phyloP scores from a whole-genome alignment of 495 filamentous ascomycete genomes.

The Saxophila tyrrhenica region DNA sequence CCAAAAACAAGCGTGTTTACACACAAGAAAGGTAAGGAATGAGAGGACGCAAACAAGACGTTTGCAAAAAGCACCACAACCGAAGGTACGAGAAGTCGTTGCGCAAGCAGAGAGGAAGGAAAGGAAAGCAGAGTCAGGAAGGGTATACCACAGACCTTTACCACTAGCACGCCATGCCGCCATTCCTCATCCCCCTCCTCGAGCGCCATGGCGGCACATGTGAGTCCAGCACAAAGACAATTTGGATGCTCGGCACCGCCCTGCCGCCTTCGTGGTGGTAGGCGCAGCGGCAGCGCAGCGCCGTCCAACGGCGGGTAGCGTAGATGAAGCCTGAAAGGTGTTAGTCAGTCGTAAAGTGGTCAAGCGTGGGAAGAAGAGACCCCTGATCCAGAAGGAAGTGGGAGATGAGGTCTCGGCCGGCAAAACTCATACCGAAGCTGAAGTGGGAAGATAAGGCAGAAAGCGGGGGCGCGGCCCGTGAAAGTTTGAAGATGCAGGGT shows the following conservation, averaged over 20 bases:
- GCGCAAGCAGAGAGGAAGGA: neutral
- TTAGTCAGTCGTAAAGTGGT: neutral
- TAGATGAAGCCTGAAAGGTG: neutral
- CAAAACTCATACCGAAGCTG: neutral
- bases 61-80: neutral
- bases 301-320: neutral
- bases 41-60: neutral
- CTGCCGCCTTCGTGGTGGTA: neutral
- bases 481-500: neutral
- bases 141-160: neutral
- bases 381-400: too few species aligned
- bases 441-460: neutral
- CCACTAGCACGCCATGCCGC: neutral
- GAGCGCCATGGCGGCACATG: neutral
- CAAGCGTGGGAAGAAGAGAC: too few species aligned
- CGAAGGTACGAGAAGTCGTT: neutral
- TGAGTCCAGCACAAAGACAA: too few species aligned
- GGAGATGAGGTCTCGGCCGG: neutral
- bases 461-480: neutral
- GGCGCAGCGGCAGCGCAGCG: neutral
- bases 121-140: neutral
- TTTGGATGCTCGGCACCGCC: too few species aligned
- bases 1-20: neutral
- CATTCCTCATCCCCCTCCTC: too few species aligned
- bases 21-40: neutral